Evolutionary conservation across 192 early-diverging fungal species (phyloP).

Genomic region (Phlyctochytrium planicorne): DNA sequence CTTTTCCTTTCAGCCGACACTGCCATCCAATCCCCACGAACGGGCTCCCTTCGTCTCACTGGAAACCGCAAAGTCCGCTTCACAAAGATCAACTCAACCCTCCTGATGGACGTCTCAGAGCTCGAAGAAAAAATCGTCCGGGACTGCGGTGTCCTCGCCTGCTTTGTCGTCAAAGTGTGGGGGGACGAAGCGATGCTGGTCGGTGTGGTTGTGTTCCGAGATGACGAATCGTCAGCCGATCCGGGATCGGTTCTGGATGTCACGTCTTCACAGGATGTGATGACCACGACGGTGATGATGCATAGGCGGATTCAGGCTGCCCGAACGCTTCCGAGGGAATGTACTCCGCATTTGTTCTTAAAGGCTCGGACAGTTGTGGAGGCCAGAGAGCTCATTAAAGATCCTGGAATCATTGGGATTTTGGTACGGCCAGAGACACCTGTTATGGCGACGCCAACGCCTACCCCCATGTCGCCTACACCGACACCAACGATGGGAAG

Average conservation of each 20-base stretch:
- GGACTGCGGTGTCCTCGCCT: not conserved
- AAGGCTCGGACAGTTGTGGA: not conserved
- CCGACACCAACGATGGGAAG: too few relatives aligned
- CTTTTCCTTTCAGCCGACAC: not conserved
- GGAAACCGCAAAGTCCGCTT: too few relatives aligned
- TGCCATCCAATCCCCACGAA: not conserved
- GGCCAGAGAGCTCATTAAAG: not conserved
- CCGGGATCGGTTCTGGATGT: not conserved
- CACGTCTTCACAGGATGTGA: not conserved
- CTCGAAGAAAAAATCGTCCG: not conserved
- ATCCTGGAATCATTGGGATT: not conserved
- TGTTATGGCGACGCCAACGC: not conserved
- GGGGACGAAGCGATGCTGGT: not conserved
- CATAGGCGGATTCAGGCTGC: not conserved
- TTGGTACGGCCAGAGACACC: constrained; percentile 2
- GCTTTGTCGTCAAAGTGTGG: not conserved
- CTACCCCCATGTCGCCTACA: too few relatives aligned
- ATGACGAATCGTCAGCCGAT: not conserved
- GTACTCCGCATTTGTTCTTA: not conserved
- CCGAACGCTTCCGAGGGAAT: not conserved
- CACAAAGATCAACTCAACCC: not conserved
- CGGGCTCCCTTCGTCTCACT: too few relatives aligned
- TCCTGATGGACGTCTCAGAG: not conserved
- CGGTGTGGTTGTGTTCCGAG: not conserved
- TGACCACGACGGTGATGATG: not conserved